Evolutionary conservation across 306 rosid genomes (phyloP).

Genomic region (Trichosanthes cucumerina): DNA sequence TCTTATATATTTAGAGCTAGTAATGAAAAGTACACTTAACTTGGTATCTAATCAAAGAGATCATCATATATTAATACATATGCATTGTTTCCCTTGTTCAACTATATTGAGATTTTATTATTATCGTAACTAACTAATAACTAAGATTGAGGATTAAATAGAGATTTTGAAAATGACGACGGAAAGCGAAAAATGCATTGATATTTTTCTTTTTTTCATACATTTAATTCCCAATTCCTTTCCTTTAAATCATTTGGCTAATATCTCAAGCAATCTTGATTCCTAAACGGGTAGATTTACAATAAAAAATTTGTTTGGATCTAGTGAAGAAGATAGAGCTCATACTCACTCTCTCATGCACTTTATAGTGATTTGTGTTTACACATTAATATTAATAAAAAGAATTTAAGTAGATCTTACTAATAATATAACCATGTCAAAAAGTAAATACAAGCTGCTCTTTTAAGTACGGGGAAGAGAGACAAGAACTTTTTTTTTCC

Average conservation of each 20-base stretch:
- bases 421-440: not conserved
- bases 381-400: not conserved
- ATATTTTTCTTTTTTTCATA: not conserved
- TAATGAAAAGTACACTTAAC: not conserved
- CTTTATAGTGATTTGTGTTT: not conserved
- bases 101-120: no score
- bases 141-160: not conserved
- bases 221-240: not conserved
- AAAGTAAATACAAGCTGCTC: not conserved
- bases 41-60: not conserved
- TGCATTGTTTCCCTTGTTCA: no score
- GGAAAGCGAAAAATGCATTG: not conserved
- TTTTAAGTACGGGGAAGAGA: not conserved
- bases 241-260: not conserved
- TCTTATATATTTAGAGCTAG: no score
- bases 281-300: not conserved
- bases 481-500: not conserved
- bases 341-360: not conserved
- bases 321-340: not conserved
- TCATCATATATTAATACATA: no score
- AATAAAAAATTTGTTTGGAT: not conserved
- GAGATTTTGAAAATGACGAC: not conserved
- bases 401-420: not conserved
- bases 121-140: not conserved
- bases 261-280: not conserved